Base-by-base conservation (phyloP, 306 rosid species). In the Prunus mira region DNA sequence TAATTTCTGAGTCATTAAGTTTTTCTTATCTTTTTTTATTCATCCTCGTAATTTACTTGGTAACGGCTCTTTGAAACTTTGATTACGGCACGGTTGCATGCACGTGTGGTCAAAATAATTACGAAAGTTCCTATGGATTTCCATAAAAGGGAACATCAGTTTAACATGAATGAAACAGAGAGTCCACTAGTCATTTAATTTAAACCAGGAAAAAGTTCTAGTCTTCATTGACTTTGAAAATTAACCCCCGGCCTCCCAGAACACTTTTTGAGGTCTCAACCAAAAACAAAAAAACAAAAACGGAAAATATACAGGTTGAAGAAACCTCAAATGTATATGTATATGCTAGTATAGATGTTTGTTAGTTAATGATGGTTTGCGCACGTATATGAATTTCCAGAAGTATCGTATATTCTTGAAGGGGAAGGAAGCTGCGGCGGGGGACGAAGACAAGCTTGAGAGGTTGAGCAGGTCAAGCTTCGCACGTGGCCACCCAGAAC, bases 341-440 rank as follows among this genome's bases (percentile, higher is more conserved):
- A 24, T 24, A 24, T 24, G 25, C 25, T 24, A 24, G 25, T 24
- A 12, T 64, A 1, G 12, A 47, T 47, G 51, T 47, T 34, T 34
- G 43, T 38, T 14, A 28, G 22, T 72, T 56, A 38, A 38, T 25
- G n/a, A 72, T 17, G 41, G 10, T 60, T 19, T 43, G 12, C 17
- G 24, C 6, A 25, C 3, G 3, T 11, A 6, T 73, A 18, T 41
- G 10, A n/a, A 18, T 57, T 38, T 78, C 76, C 88, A 91, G 97
- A 88, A 89, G 61, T 86, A 92, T 74, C 86, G 93, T 0, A 24
- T 79, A 1, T 89, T 88, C 78, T 66, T 86, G 25, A 85, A 28
- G 38, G 0, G 0, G 10, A 69, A 52, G 43, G 2, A 38, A 6
- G 43, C 1, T 38, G 43, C 43, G 43, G 43, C 9, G 43, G 43